Conservation (phyloP, 148 eudicot genomes). For the Camellia japonica region DNA sequence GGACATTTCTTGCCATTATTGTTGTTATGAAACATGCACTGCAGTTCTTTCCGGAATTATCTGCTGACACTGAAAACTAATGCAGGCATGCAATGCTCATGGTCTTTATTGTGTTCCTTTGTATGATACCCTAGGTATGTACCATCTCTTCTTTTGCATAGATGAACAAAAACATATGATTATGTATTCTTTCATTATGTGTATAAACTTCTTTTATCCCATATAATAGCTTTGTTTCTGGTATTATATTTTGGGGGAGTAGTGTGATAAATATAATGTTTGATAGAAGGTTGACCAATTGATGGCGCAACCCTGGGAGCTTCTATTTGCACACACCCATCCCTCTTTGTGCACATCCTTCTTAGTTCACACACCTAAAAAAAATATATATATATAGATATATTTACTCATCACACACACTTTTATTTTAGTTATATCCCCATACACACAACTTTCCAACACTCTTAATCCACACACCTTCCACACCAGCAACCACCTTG, state of each 20-base stretch:
- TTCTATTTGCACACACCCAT: too few relatives aligned
- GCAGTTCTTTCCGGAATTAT: conserved; percentile 5
- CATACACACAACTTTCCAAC: too few relatives aligned
- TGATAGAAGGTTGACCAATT: conserved; percentile 13
- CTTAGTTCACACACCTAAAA: too few relatives aligned
- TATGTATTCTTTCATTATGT: not conserved
- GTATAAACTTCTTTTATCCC: not conserved
- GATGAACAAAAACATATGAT: not conserved
- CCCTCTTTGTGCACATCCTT: too few relatives aligned
- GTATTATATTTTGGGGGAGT: not conserved
- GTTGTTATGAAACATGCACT: not conserved
- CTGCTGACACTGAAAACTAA: conserved; percentile 12
- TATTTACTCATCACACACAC: too few relatives aligned
- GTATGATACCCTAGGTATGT: conserved; percentile 88
- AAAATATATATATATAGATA: too few relatives aligned
- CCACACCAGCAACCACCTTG: too few relatives aligned
- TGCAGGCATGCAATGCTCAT: conserved; percentile 99
- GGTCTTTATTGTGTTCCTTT: conserved; percentile 90
- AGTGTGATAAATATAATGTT: not conserved
- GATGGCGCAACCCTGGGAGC: too few relatives aligned
- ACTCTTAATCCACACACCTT: too few relatives aligned
- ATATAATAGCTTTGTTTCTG: not conserved
- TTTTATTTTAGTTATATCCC: too few relatives aligned
- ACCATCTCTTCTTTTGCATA: conserved; percentile 4
- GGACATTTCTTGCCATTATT: not conserved